Evolutionary conservation across 2,329 filamentous ascomycete species (phyloP).

Genomic region (Ascochyta koolunga): DNA sequence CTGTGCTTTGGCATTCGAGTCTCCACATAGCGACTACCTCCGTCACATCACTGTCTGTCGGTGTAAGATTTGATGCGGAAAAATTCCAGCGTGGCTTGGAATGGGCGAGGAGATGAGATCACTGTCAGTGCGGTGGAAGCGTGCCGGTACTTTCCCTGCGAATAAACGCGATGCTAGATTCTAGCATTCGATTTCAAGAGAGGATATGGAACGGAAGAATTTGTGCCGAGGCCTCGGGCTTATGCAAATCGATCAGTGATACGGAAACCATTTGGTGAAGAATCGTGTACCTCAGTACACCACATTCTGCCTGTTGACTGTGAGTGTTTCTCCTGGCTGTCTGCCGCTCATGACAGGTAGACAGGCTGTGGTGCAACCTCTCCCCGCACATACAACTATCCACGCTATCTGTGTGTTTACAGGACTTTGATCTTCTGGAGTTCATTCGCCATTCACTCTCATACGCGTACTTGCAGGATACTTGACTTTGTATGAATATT

Average conservation of each 20-base stretch:
- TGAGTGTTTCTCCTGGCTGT: too few relatives aligned
- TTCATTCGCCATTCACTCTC: background rate
- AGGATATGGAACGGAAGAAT: too few relatives aligned
- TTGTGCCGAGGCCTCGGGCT: too few relatives aligned
- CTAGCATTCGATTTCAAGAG: too few relatives aligned
- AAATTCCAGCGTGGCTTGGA: background rate
- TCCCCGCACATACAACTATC: too few relatives aligned
- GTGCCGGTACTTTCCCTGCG: background rate
- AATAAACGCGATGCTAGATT: background rate
- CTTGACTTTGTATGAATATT: background rate
- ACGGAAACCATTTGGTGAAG: too few relatives aligned
- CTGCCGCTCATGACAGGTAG: too few relatives aligned
- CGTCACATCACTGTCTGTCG: background rate
- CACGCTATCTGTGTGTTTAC: too few relatives aligned
- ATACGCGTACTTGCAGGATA: background rate
- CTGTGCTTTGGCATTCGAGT: conserved; percentile 8
- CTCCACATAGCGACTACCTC: conserved; percentile 11
- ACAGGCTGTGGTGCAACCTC: too few relatives aligned
- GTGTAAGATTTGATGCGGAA: background rate
- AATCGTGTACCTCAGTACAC: too few relatives aligned
- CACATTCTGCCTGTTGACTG: too few relatives aligned
- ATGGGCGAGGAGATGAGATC: background rate
- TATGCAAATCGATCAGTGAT: too few relatives aligned
- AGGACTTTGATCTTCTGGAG: background rate
- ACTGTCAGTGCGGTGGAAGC: background rate